These are phyloP conservation scores for Tolypocladium sp. DNA, from an alignment of 2,329 filamentous ascomycete genomes.

Conservation along the genomic window DNA sequence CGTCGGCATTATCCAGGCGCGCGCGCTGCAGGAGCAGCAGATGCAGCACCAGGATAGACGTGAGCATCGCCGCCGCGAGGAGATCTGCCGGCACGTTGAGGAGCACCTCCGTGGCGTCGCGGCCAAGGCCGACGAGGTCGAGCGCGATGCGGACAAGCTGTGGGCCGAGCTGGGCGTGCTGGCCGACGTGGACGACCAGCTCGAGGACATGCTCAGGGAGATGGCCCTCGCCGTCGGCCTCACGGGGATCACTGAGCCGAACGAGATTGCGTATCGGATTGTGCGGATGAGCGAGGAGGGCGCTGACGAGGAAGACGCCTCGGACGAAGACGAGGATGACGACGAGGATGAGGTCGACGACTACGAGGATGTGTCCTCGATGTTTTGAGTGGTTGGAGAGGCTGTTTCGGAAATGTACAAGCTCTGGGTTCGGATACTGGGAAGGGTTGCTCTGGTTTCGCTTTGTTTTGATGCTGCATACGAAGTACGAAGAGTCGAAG, in stretches of 20 bases:
- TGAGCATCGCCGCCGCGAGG: constrained; percentile 4
- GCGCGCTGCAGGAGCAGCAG: constrained; percentile 3
- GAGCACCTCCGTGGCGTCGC: constrained; percentile 11
- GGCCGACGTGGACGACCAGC: constrained; percentile 2
- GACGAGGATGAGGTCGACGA: background rate
- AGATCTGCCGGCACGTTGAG: constrained; percentile 16
- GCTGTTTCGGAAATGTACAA: no score
- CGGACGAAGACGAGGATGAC: background rate
- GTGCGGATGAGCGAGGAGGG: background rate
- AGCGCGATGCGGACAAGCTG: constrained; percentile 1
- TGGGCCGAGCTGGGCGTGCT: constrained; percentile 8
- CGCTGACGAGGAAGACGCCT: background rate
- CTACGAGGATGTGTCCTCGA: no score
- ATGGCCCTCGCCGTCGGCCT: constrained; percentile 1
- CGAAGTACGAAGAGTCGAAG: no score
- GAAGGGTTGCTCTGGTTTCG: no score
- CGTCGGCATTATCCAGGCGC: background rate
- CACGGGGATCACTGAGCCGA: background rate
- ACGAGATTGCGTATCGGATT: background rate
- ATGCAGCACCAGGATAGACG: background rate
- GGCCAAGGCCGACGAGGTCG: constrained; percentile 4
- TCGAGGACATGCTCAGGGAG: constrained; percentile 5
- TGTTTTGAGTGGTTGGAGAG: background rate
- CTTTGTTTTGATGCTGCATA: no score
- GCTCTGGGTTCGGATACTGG: no score